phyloP scores from a whole-genome alignment of 2,329 filamentous ascomycete genomes.

The Metarhizium sp. region DNA sequence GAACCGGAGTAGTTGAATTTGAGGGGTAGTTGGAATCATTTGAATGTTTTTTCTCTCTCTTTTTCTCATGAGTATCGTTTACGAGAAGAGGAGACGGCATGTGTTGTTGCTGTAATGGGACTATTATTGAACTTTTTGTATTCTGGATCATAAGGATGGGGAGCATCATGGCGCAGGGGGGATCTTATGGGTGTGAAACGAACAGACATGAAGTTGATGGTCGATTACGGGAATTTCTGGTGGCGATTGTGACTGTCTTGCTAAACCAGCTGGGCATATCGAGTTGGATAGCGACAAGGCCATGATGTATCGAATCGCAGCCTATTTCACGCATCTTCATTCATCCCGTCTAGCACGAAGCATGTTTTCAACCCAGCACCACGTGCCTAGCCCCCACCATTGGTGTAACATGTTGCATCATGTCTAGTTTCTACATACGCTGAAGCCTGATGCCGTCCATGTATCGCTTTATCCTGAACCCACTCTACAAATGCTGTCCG shows the following conservation, averaged over 20 bases:
- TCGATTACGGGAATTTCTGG: neutral
- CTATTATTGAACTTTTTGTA: neutral
- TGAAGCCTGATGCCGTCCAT: too few relatives aligned
- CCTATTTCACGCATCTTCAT: too few relatives aligned
- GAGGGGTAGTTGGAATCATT: conserved; percentile 17
- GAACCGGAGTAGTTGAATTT: conserved; percentile 32
- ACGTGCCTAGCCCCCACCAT: too few relatives aligned
- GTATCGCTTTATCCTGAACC: too few relatives aligned
- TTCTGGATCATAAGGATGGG: neutral
- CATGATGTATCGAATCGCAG: too few relatives aligned
- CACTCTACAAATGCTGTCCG: too few relatives aligned
- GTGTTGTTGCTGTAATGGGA: neutral
- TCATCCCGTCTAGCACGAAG: too few relatives aligned
- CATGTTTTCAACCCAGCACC: too few relatives aligned
- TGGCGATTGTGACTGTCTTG: neutral
- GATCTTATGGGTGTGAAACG: neutral
- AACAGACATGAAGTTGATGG: conserved; percentile 2
- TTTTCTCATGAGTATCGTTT: neutral
- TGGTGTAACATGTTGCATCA: too few relatives aligned
- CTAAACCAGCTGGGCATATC: neutral
- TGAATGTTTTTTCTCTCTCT: neutral
- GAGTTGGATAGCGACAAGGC: neutral
- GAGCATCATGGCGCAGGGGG: neutral
- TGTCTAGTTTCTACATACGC: too few relatives aligned
- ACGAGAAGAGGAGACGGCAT: neutral